Percentiles rank a stretch among this genome's conserved stretches.
These are phyloP conservation scores for Cinnamomum micranthum DNA, from an alignment of 164 flowering plant genomes.

Conservation along the genomic window DNA sequence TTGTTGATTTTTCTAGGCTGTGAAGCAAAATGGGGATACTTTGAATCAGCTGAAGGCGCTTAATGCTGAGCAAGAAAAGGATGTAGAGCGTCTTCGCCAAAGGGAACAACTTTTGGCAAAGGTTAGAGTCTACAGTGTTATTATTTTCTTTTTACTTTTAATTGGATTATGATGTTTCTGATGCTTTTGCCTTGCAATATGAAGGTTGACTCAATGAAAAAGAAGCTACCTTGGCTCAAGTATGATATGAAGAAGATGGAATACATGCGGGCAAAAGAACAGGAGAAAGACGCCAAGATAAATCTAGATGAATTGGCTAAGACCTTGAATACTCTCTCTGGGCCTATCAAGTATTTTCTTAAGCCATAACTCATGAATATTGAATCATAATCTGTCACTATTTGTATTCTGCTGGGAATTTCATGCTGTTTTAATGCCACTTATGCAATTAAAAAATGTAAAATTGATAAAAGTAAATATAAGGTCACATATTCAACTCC, in stretches of 20 bases:
- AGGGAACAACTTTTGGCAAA: slow-evolving; percentile 66
- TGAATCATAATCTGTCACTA: background rate
- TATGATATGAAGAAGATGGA: slow-evolving; percentile 77
- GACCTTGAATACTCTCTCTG: slow-evolving; percentile 40
- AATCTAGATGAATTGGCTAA: slow-evolving; percentile 72
- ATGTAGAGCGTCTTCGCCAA: slow-evolving; percentile 90
- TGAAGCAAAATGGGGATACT: slow-evolving; percentile 61
- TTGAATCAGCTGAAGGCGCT: slow-evolving; percentile 67
- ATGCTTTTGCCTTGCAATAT: slow-evolving; percentile 14
- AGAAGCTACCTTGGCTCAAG: slow-evolving; percentile 93
- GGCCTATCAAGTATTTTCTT: slow-evolving; percentile 73
- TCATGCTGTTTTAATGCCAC: background rate
- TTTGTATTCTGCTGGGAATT: background rate
- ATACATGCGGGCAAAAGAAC: slow-evolving; percentile 50
- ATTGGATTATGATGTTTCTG: slow-evolving; percentile 5
- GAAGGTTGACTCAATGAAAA: slow-evolving; percentile 83
- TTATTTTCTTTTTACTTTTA: background rate
- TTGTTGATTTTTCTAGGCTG: slow-evolving; percentile 43
- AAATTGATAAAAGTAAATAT: no score
- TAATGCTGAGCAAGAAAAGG: slow-evolving; percentile 87
- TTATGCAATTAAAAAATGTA: no score
- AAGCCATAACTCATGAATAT: background rate
- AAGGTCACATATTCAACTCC: no score
- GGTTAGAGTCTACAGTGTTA: slow-evolving; percentile 31
- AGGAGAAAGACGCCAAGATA: slow-evolving; percentile 54